Evolutionary conservation across 78 protist genomes (phyloP), one percentile per base, ranked within the genome.

Genomic region (Isochrysis galbana): DNA sequence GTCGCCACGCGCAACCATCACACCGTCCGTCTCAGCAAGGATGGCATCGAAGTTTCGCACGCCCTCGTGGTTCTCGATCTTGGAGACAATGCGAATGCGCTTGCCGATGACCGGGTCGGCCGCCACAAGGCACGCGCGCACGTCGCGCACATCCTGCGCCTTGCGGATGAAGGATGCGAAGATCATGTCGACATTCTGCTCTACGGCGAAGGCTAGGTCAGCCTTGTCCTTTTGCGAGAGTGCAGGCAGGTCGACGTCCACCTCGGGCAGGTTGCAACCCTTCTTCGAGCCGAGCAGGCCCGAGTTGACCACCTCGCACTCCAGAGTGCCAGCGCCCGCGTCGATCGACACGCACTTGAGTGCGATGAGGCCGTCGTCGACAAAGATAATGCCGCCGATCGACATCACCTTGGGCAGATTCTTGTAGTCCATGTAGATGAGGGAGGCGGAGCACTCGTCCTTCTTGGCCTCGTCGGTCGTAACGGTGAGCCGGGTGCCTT

Each of bases 1-100:
- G n/a, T 97, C 99, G 25, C 99, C 99, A 21, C 99, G 95, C 32
- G 99, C 99, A 0, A 98, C 99, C 99, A 98, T 98, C 61, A 97
- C 47, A 32, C 98, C 99, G 93, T 97, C 97, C 5, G 94, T 26
- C n/a, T 0, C 96, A 39, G 7, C 61, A n/a, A 98, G 67, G 89
- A 98, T 98, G 36, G 88, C 97, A 55, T 93, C 96, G 54, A 98
- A 92, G 91, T 96, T 96, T 74, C n/a, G 38, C 46, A 97, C 29
- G n/a, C 96, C 98, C 91, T 93, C 96, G 80, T 93, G 95, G 90
- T 92, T 97, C 95, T 98, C 99, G 77, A 98, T 96, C 96, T 98
- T 98, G 54, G 96, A 72, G 54, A 98, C 97, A 82, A 98, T 93
- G 14, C 44, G 26, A 87, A 91, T 82, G 84, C 91, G n/a, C 84